phyloP scores from a whole-genome alignment of 176 grass and related monocot species.

The Eragrostis nindensis region DNA sequence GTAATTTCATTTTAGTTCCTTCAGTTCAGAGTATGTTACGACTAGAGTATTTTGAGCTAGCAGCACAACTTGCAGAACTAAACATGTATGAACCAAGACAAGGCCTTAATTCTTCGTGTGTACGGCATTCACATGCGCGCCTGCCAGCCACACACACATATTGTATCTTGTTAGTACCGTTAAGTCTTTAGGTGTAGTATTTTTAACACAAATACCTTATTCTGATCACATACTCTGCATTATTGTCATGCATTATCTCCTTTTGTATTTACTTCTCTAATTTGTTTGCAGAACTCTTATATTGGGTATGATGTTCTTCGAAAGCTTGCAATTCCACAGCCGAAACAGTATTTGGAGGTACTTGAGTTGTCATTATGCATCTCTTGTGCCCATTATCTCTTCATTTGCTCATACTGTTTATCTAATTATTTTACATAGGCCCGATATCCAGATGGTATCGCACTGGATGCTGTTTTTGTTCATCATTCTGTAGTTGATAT shows the following conservation, averaged over 20 bases:
- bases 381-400: slow-evolving; percentile 11
- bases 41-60: slow-evolving; percentile 30
- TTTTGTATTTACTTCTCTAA: slow-evolving; percentile 34
- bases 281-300: slow-evolving; percentile 85
- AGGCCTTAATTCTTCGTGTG: slow-evolving; percentile 3
- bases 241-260: slow-evolving; percentile 22
- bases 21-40: slow-evolving; percentile 24
- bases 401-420: slow-evolving; percentile 28
- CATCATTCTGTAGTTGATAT: slow-evolving; percentile 90
- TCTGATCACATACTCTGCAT: slow-evolving; percentile 17
- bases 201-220: slow-evolving; percentile 29
- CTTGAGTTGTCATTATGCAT: slow-evolving; percentile 34
- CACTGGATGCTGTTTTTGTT: slow-evolving; percentile 91
- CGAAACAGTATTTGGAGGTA: slow-evolving; percentile 98
- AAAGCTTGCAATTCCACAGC: slow-evolving; percentile 92
- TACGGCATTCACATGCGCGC: slow-evolving; percentile 14
- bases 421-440: slow-evolving; percentile 55
- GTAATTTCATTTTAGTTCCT: slow-evolving; percentile 34
- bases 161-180: slow-evolving; percentile 6
- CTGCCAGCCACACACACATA: background rate
- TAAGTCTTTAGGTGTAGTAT: slow-evolving; percentile 17
- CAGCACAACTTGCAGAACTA: slow-evolving; percentile 17
- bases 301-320: slow-evolving; percentile 91
- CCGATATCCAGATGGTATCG: slow-evolving; percentile 94
- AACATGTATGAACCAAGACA: slow-evolving; percentile 21